These are phyloP conservation scores for Zangia roseola DNA, from an alignment of 768 basidiomycete genomes.

Conservation along the genomic window DNA sequence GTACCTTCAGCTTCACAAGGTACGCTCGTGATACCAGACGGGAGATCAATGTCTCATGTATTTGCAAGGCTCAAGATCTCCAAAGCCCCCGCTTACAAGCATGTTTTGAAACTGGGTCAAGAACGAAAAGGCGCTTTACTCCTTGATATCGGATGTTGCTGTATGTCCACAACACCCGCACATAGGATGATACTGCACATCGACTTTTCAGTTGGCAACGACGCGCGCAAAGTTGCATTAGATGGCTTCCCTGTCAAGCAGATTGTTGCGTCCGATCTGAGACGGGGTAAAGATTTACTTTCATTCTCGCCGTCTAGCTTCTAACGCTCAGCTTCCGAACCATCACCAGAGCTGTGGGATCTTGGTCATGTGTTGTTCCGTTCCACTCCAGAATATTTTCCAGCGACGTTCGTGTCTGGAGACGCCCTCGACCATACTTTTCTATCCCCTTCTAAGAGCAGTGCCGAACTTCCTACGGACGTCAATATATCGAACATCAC, in stretches of 20 bases:
- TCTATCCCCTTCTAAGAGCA: constrained; percentile 31
- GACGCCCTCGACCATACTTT: constrained; percentile 49
- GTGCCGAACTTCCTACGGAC: constrained; percentile 15
- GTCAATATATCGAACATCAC: constrained; percentile 33
- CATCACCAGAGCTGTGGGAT: constrained; percentile 42
- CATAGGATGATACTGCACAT: not conserved
- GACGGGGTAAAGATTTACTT: constrained; percentile 27
- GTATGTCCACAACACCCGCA: constrained; percentile 24
- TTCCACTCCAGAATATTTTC: constrained; percentile 50
- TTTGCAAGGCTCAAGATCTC: constrained; percentile 22
- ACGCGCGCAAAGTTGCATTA: constrained; percentile 37
- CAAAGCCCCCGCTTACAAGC: constrained; percentile 18
- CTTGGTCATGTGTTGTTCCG: constrained; percentile 61
- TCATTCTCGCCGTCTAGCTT: not conserved
- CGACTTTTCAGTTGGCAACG: constrained; percentile 37
- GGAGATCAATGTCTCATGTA: not conserved
- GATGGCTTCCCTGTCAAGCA: constrained; percentile 42
- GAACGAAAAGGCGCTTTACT: constrained; percentile 37
- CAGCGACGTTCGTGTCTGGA: constrained; percentile 54
- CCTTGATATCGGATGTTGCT: constrained; percentile 46
- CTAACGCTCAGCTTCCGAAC: too few species aligned
- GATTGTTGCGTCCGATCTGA: constrained; percentile 39
- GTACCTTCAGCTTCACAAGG: constrained; percentile 18
- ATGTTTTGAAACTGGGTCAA: constrained; percentile 36
- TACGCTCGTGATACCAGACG: not conserved